These are phyloP conservation scores for Cadophora malorum DNA, from an alignment of 2,329 filamentous ascomycete genomes.

Conservation along the genomic window DNA sequence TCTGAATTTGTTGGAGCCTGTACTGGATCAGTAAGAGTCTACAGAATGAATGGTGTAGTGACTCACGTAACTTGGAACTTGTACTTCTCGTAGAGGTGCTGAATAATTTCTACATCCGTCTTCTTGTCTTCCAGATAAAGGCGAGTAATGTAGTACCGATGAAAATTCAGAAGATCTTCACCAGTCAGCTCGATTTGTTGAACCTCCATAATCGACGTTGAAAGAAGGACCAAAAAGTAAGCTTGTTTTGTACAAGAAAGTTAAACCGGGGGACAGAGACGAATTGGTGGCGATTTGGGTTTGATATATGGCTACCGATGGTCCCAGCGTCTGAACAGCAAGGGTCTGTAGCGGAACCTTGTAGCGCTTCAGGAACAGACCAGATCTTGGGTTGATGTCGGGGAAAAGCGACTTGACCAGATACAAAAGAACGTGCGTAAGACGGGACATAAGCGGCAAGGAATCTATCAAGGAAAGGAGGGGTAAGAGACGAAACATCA, in stretches of 20 bases:
- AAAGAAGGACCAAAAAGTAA: not conserved
- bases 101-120: slow-evolving; percentile 36
- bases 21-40: slow-evolving; percentile 19
- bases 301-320: slow-evolving; percentile 9
- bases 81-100: slow-evolving; percentile 26
- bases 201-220: slow-evolving; percentile 29
- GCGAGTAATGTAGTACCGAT: slow-evolving; percentile 35
- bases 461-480: not conserved
- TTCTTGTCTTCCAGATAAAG: slow-evolving; percentile 36
- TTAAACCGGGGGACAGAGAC: not conserved
- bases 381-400: slow-evolving; percentile 12
- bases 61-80: slow-evolving; percentile 34
- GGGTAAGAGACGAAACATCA: not conserved
- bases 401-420: slow-evolving; percentile 15
- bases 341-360: not conserved
- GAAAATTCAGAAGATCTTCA: slow-evolving; percentile 36
- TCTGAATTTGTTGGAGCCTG: slow-evolving; percentile 35
- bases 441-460: slow-evolving; percentile 6
- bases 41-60: not conserved
- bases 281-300: slow-evolving; percentile 10
- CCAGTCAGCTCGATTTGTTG: slow-evolving; percentile 33
- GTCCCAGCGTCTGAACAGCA: slow-evolving; percentile 1
- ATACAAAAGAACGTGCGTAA: slow-evolving; percentile 12
- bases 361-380: slow-evolving; percentile 3
- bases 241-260: slow-evolving; percentile 1